phyloP scores from a whole-genome alignment of 2,329 filamentous ascomycete genomes.

The Hortaea sp. region DNA sequence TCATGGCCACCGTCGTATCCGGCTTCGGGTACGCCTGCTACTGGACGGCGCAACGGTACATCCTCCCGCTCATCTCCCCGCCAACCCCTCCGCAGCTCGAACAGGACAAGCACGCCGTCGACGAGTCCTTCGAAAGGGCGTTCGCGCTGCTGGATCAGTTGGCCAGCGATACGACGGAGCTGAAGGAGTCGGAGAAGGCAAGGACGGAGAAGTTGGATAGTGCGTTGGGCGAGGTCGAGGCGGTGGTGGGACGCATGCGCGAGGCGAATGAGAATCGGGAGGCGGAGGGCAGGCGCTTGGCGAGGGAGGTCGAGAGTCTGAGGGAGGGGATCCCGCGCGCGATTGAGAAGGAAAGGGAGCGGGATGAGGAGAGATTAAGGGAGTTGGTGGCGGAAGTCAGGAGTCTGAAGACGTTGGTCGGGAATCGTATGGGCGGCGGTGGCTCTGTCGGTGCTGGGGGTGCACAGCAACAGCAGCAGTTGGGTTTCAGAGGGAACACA shows the following conservation, averaged over 20 bases:
- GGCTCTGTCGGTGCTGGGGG: conserved; percentile 1
- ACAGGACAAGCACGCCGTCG: conserved; percentile 85
- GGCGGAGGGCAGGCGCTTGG: conserved; percentile 75
- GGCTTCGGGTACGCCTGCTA: conserved; percentile 85
- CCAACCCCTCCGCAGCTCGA: conserved; percentile 90
- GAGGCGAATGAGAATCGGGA: conserved; percentile 70
- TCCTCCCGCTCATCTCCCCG: conserved; percentile 81
- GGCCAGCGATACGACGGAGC: conserved; percentile 73
- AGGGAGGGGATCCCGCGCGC: conserved; percentile 82
- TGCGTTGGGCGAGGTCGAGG: conserved; percentile 74
- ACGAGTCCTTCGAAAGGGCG: conserved; percentile 85
- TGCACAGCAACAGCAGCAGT: background rate
- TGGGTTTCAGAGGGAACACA: background rate
- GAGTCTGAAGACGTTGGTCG: conserved; percentile 81
- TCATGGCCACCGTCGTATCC: conserved; percentile 92
- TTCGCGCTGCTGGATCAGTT: conserved; percentile 89
- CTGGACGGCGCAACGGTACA: conserved; percentile 82
- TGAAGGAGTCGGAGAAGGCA: conserved; percentile 78
- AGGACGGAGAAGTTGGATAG: conserved; percentile 74
- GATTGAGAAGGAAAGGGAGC: conserved; percentile 76
- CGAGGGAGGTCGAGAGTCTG: conserved; percentile 73
- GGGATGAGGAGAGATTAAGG: conserved; percentile 67
- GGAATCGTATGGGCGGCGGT: conserved; percentile 44
- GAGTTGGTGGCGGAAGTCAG: conserved; percentile 82
- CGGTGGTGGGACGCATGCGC: conserved; percentile 71